Percentiles rank a stretch among this genome's conserved stretches.
phyloP scores from a whole-genome alignment of 495 filamentous ascomycete species.

The Massariosphaeria phaeospora region DNA sequence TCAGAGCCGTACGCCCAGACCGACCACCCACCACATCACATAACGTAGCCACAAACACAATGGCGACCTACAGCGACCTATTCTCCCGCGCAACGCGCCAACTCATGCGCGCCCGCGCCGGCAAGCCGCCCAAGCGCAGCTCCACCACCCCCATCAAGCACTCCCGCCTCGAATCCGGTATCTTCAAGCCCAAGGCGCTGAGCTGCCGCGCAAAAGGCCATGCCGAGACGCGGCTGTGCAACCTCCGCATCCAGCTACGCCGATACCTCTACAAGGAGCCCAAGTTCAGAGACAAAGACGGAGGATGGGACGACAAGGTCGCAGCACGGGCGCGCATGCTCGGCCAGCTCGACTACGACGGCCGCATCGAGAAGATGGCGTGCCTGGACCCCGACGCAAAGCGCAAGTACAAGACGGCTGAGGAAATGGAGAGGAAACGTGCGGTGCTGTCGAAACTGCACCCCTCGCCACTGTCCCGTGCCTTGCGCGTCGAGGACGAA shows the following conservation, averaged over 20 bases:
- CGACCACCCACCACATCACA: too few species aligned
- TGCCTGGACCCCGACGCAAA: background rate
- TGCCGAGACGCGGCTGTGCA: background rate
- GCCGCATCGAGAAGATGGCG: background rate
- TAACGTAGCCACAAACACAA: too few species aligned
- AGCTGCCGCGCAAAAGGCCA: background rate
- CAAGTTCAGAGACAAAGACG: background rate
- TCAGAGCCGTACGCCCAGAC: too few species aligned
- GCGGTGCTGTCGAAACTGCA: too few species aligned
- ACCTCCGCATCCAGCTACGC: background rate
- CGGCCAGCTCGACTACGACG: background rate
- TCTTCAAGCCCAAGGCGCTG: background rate
- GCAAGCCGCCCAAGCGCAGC: background rate
- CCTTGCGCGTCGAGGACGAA: too few species aligned
- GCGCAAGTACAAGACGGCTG: too few species aligned
- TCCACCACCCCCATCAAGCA: background rate
- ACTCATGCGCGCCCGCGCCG: too few species aligned
- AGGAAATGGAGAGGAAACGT: too few species aligned
- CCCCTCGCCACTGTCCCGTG: too few species aligned
- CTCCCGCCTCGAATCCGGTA: background rate
- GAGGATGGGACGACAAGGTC: background rate
- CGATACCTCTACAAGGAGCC: background rate
- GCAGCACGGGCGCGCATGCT: background rate
- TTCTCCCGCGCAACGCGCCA: too few species aligned
- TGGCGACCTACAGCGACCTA: too few species aligned